Base-by-base conservation (phyloP, 345 rosid genomes). In the Anastatica hierochuntica region DNA sequence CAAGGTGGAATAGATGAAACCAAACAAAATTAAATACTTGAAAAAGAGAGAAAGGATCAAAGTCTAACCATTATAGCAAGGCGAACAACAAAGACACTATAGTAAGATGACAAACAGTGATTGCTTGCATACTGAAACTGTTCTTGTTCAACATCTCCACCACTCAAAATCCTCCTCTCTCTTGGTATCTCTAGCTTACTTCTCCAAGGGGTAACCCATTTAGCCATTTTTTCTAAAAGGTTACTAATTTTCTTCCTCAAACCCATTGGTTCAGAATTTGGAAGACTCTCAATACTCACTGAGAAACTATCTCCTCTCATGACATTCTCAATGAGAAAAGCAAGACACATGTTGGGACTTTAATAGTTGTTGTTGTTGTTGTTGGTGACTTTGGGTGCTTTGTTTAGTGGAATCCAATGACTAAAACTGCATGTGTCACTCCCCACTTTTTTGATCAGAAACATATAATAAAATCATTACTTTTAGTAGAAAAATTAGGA, bases 61-160 rank as follows among this genome's bases (percentile, higher is more conserved):
- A 29, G 10, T 10, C 11, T 12, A 54, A 84, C 98, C 98, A 92
- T 92, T 54, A 92, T 92, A 20, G 98, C 98, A 6, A 92, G 89
- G 11, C 98, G 95, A 61, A 74, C 98, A 6, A 85, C 95, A 33
- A 92, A 92, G 58, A 92, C 87, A 46, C 96, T 92, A 86, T 92
- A 92, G 64, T 92, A 92, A 1, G 98, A 88, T 2, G 98, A 83
- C 49, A 92, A 79, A 64, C 98, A 88, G 60, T 68, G 86, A 61
- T 79, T 50, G 23, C 62, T 67, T 21, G 81, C 83, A 47, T 78
- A 72, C 57, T 79, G 88, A 38, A 81, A 81, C 67, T 88, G 95
- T 6, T 92, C 90, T 56, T 76, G 63, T 41, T 85, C 94, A 3
- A 73, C 82, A 78, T 83, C 94, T 48, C 82, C 72, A 31, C n/a